A percentile compares a stretch with the other conserved stretches of the same genome.
phyloP scores from a whole-genome alignment of 495 filamentous ascomycete species.

The Penicillium paradoxum region DNA sequence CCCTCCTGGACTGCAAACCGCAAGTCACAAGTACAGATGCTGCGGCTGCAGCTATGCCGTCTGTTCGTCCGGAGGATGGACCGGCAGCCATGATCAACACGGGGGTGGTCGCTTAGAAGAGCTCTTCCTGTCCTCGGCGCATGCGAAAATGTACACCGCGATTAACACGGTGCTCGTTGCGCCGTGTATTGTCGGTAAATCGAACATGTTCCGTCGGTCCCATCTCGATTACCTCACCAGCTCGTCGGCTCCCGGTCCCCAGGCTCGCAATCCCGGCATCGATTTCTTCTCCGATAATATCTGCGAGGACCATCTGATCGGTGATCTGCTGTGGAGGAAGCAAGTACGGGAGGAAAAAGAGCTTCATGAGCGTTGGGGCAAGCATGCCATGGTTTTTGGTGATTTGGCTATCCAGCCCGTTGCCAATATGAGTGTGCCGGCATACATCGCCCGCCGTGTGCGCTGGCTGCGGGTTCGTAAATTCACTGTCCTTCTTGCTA shows the following conservation, averaged over 20 bases:
- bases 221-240: conserved; percentile 80
- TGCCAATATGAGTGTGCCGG: conserved; percentile 67
- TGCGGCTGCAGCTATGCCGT: conserved; percentile 2
- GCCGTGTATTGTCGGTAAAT: conserved; percentile 94
- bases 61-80: conserved; percentile 20
- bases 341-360: conserved; percentile 43
- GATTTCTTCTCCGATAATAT: conserved; percentile 94
- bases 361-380: conserved; percentile 50
- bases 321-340: conserved; percentile 78
- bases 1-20: conserved; percentile 30
- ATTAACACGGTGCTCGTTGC: conserved; percentile 91
- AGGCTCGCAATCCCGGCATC: conserved; percentile 57
- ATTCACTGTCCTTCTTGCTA: conserved; percentile 85
- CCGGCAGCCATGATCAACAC: conserved; percentile 26
- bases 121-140: conserved; percentile 85
- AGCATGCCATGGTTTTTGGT: conserved; percentile 78
- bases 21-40: conserved; percentile 6
- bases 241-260: conserved; percentile 28
- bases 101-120: conserved; percentile 88
- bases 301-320: conserved; percentile 96
- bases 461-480: conserved; percentile 93
- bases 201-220: conserved; percentile 94
- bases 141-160: conserved; percentile 97
- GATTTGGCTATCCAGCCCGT: conserved; percentile 90
- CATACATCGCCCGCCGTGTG: conserved; percentile 78